These are phyloP conservation scores for Allium fistulosum DNA, from an alignment of 106 monocot species.

Conservation along the genomic window DNA sequence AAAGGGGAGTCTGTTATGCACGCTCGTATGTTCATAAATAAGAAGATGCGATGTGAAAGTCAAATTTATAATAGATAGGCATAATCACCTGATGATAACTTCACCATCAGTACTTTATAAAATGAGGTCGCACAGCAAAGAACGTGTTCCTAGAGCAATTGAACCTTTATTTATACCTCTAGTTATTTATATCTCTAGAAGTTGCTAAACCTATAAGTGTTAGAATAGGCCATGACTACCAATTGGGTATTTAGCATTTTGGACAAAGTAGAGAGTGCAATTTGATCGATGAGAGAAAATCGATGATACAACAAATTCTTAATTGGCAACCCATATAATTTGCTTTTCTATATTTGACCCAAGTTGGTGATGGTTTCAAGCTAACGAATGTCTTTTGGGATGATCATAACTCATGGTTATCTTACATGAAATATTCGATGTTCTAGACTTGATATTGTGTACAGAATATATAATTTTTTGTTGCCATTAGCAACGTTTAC, in stretches of 20 bases:
- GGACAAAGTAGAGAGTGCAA: neutral
- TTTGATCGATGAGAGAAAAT: neutral
- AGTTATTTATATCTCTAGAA: too few species aligned
- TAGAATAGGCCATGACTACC: neutral
- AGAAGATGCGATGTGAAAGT: neutral
- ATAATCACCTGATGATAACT: neutral
- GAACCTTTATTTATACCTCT: too few species aligned
- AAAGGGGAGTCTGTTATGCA: neutral
- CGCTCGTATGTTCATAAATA: neutral
- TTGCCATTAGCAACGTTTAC: conserved; percentile 13
- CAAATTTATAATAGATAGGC: neutral
- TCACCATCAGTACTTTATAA: neutral
- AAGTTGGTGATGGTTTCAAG: neutral
- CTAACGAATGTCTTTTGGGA: neutral
- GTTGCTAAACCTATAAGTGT: too few species aligned
- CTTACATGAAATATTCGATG: neutral
- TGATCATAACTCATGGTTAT: neutral
- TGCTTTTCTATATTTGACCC: neutral
- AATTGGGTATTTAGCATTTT: neutral
- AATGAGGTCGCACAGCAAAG: neutral
- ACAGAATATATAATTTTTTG: neutral
- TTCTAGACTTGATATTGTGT: neutral
- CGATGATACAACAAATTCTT: neutral
- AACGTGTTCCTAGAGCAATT: neutral
- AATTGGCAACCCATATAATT: neutral